Evolutionary conservation across 164 flowering plant species (phyloP).

Genomic region (Malania oleifera): DNA sequence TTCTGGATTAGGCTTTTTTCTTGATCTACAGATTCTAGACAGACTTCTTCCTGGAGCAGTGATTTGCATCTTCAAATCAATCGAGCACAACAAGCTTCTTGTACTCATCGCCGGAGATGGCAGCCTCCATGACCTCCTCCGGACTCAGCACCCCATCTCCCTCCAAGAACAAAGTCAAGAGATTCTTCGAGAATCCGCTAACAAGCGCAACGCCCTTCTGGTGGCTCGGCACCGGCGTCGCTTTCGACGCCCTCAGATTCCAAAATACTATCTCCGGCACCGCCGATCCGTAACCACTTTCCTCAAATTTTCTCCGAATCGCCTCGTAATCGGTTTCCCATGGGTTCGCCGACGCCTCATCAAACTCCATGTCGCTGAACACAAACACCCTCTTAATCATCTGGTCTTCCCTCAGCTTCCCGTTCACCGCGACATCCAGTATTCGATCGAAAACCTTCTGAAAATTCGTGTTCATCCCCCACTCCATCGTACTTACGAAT

Average conservation of each 20-base stretch:
- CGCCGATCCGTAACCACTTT: slow-evolving; percentile 21
- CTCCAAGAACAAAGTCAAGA: slow-evolving; percentile 16
- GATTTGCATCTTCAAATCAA: no score
- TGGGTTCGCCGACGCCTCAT: slow-evolving; percentile 24
- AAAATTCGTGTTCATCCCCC: slow-evolving; percentile 44
- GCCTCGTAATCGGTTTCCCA: slow-evolving; percentile 43
- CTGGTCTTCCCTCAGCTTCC: slow-evolving; percentile 30
- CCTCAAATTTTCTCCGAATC: slow-evolving; percentile 24
- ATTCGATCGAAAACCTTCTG: slow-evolving; percentile 54
- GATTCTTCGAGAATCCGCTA: slow-evolving; percentile 27
- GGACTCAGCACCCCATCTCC: slow-evolving; percentile 9
- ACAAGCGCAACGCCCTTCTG: slow-evolving; percentile 34
- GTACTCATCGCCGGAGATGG: slow-evolving; percentile 18
- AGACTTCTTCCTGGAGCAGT: no score
- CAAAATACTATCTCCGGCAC: slow-evolving; percentile 44
- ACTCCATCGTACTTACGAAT: slow-evolving; percentile 35
- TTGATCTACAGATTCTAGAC: no score
- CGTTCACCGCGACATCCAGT: slow-evolving; percentile 37
- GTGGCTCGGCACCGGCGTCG: slow-evolving; percentile 27
- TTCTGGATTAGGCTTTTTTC: no score
- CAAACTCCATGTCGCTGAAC: slow-evolving; percentile 69
- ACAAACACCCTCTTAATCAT: slow-evolving; percentile 47
- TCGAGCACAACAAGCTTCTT: slow-evolving; percentile 11
- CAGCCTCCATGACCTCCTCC: slow-evolving; percentile 9
- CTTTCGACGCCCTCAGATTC: slow-evolving; percentile 33